Evolutionary conservation across 148 eudicot species (phyloP).

Genomic region (Fagopyrum homotropicum): DNA sequence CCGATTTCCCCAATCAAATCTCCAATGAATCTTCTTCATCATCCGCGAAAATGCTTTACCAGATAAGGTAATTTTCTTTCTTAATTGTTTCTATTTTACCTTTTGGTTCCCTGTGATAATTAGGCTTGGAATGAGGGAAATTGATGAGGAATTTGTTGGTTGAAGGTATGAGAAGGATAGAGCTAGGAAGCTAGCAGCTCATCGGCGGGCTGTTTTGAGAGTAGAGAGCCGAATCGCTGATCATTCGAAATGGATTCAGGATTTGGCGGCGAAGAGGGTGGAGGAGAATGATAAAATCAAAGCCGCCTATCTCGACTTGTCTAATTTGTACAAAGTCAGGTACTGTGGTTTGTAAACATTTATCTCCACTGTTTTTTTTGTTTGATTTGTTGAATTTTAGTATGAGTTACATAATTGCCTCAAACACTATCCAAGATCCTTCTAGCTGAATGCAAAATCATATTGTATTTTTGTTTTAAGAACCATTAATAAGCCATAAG

Average conservation of each 20-base stretch:
- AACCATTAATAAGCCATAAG: neutral
- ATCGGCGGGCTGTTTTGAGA: constrained; percentile 55
- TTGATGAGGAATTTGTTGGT: neutral
- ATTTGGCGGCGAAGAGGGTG: constrained; percentile 23
- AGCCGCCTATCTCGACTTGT: constrained; percentile 37
- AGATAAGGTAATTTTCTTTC: constrained; percentile 27
- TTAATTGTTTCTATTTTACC: neutral
- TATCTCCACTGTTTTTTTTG: neutral
- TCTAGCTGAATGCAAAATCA: no score
- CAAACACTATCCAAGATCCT: no score
- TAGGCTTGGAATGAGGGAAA: neutral
- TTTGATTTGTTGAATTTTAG: constrained; percentile 1
- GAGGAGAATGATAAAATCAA: constrained; percentile 47
- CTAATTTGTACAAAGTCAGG: constrained; percentile 51
- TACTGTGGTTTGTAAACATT: constrained; percentile 18
- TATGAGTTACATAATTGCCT: neutral
- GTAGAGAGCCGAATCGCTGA: constrained; percentile 57
- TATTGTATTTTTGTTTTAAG: neutral
- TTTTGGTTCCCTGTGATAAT: neutral
- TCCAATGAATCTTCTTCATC: constrained; percentile 9
- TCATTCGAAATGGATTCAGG: constrained; percentile 36
- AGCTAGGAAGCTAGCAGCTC: constrained; percentile 46
- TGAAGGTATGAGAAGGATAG: constrained; percentile 66
- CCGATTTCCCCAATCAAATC: constrained; percentile 38
- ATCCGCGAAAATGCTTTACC: constrained; percentile 38